Evolutionary conservation across 1,284 basidiomycete species (phyloP).

Genomic region (Tylopilus sp.): DNA sequence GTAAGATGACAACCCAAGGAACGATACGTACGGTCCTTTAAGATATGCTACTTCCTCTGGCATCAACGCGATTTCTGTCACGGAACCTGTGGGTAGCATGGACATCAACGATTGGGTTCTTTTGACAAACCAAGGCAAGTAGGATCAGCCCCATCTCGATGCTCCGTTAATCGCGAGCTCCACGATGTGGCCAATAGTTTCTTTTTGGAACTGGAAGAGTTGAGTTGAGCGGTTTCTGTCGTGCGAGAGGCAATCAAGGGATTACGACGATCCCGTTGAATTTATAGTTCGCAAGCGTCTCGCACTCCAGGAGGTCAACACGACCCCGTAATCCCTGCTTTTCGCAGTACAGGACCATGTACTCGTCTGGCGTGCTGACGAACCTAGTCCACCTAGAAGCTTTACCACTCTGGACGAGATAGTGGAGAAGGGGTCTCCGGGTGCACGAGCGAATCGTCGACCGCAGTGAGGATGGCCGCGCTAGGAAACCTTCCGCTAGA

Average conservation of each 20-base stretch:
- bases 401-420: conserved; percentile 41
- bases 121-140: conserved; percentile 37
- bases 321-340: conserved; percentile 25
- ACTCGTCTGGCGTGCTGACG: conserved; percentile 40
- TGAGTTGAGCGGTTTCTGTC: conserved; percentile 26
- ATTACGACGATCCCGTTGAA: conserved; percentile 47
- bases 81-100: conserved; percentile 26
- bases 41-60: conserved; percentile 29
- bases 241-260: conserved; percentile 39
- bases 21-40: conserved; percentile 29
- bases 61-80: conserved; percentile 19
- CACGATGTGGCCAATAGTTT: conserved; percentile 40
- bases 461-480: conserved; percentile 43
- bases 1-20: not conserved
- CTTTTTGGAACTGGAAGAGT: conserved; percentile 25
- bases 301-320: conserved; percentile 35
- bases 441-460: conserved; percentile 42
- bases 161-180: conserved; percentile 37
- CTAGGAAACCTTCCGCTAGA: conserved; percentile 46
- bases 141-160: conserved; percentile 43
- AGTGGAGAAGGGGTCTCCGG: conserved; percentile 43
- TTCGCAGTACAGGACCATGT: conserved; percentile 42
- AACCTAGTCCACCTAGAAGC: conserved; percentile 43
- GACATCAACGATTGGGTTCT: conserved; percentile 41
- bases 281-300: conserved; percentile 48